Base-by-base conservation (phyloP, 1,284 basidiomycete genomes). In the Sanghuangporus baumii region DNA sequence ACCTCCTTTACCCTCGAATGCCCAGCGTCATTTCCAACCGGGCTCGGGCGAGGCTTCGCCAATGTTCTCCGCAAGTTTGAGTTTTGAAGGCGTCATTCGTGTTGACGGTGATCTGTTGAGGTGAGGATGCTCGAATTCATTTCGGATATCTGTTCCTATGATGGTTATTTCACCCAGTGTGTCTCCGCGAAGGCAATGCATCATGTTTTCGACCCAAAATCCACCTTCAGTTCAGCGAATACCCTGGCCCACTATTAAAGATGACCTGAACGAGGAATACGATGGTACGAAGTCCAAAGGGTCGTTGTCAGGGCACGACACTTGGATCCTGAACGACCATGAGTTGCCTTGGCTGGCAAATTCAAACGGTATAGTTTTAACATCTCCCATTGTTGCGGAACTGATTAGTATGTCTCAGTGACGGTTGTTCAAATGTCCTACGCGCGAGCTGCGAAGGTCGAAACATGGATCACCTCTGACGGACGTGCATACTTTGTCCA, bases 391-490 rank as follows among this genome's bases (percentile, higher is more conserved):
- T 61, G 9, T 57, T 41, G 57, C 12, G 18, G 38, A 46, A 58
- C 26, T 6, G 54, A 41, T 38, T 57, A 40, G 31, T 16, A 40
- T 23, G n/a, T 9, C 31, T 38, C 34, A 63, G 90, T 90, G 6
- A 78, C 79, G 34, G 78, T 92, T 37, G 73, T 73, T 8, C 79
- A 83, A 62, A 86, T 93, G 26, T 69, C 79, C 36, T 77, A 84
- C 67, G 83, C 83, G 57, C 79, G 82, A 55, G 70, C 76, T 6
- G 81, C 83, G 38, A 84, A 83, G 20, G 81, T 86, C 12, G 91
- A 93, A 72, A 84, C 85, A 0, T 93, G 91, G 90, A 82, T 91
- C 55, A 90, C 90, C 1, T 91, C 89, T 2, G 90, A 93, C 66
- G 90, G 90, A 46, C 76, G 89, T 66, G 89, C 81, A 14, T 93